Evolutionary conservation across 805 yeast genomes (phyloP), one percentile per base, ranked within the genome.

Genomic region (Candida tammaniensis): DNA sequence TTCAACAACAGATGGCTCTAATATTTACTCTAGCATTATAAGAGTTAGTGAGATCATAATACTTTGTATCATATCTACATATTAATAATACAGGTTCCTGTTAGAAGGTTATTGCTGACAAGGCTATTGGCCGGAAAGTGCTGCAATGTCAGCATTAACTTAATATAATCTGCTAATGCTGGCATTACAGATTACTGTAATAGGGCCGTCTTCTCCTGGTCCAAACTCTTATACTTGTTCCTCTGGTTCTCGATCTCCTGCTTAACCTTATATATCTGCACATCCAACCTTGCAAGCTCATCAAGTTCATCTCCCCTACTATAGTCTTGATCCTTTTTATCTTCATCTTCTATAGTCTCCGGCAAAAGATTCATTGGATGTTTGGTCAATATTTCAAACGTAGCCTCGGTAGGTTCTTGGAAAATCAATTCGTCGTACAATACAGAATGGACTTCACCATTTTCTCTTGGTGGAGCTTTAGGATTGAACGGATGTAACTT

Each of bases 321-420:
- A 36, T 50, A 68, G 39, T 66, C 70, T 43, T 64, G 72, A 39
- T 65, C 71, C 33, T 60, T 49, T 35, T 59, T 64, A 5, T 55
- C 57, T 4, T 61, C 61, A 32, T 52, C 57, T 3, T 55, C 33
- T 21, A 61, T 44, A 37, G 57, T 54, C 38, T 59, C 61, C 1
- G 72, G 72, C 70, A 53, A 76, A 44, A 48, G 72, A 43, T 50
- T 82, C 70, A 30, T 80, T 68, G 95, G 91, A 39, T 74, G 72
- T 24, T 68, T 57, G 5, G 95, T 85, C 50, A 91, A 69, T 4
- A 80, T 64, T 46, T 82, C 86, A 61, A 93, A 91, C 59, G 88
- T 76, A 14, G 74, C 74, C 48, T 93, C 98, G 5, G 96, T 88
- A 3, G 98, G 98, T 57, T 93, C 98, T 55, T 84, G 86, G 54